A percentile compares a stretch with the other conserved stretches of the same genome.
These are phyloP conservation scores for Candida koratica DNA, from an alignment of 805 yeast species.

Conservation along the genomic window DNA sequence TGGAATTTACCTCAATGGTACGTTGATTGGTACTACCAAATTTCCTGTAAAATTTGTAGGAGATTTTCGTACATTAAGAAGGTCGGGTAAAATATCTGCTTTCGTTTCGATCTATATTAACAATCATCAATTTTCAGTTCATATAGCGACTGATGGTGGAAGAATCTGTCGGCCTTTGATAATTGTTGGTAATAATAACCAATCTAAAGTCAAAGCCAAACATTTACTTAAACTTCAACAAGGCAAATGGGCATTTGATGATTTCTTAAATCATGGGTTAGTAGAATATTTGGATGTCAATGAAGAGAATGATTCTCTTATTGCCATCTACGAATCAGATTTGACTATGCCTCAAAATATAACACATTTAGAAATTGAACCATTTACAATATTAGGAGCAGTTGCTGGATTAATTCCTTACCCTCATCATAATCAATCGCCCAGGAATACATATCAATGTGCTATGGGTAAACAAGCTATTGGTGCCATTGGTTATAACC, in stretches of 20 bases:
- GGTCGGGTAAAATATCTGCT: slow-evolving; percentile 81
- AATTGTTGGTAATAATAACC: slow-evolving; percentile 66
- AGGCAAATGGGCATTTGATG: slow-evolving; percentile 86
- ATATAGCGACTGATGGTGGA: slow-evolving; percentile 98
- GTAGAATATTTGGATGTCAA: slow-evolving; percentile 96
- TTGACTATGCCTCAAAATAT: slow-evolving; percentile 45
- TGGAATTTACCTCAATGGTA: slow-evolving; percentile 91
- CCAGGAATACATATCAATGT: slow-evolving; percentile 98
- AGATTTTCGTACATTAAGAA: slow-evolving; percentile 73
- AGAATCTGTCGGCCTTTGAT: slow-evolving; percentile 96
- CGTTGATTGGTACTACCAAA: slow-evolving; percentile 83
- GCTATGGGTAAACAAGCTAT: slow-evolving; percentile 99
- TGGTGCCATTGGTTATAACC: slow-evolving; percentile 97
- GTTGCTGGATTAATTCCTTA: slow-evolving; percentile 97
- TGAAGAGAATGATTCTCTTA: slow-evolving; percentile 91
- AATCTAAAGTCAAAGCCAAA: slow-evolving; percentile 63
- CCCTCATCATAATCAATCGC: slow-evolving; percentile 99
- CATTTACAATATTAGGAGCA: slow-evolving; percentile 88
- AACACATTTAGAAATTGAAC: slow-evolving; percentile 94
- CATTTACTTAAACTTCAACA: slow-evolving; percentile 61
- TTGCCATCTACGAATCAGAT: slow-evolving; percentile 77
- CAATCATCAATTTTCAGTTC: slow-evolving; percentile 87
- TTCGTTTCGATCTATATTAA: slow-evolving; percentile 90
- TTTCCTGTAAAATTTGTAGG: slow-evolving; percentile 80
- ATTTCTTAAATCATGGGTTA: slow-evolving; percentile 76